Base-by-base conservation (phyloP, 495 filamentous ascomycete genomes). In the Tuber melanosporum region DNA sequence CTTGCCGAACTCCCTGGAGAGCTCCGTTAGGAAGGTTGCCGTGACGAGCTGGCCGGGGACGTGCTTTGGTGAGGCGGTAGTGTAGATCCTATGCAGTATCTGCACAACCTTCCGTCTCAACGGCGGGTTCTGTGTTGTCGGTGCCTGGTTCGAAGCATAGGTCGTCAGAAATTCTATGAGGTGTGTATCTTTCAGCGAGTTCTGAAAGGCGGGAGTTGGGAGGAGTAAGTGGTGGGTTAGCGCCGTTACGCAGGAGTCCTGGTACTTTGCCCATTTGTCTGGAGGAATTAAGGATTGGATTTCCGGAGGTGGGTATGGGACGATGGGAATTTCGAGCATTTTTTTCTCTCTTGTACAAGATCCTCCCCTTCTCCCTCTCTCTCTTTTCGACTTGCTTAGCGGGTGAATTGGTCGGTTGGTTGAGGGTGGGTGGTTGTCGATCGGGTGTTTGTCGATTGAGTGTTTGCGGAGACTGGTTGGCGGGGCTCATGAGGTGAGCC, bases 291-390 rank as follows among this genome's bases (percentile, higher is more conserved):
- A n/a, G 44, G 71, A 46, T 39, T 73, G 76, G 19, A 78, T 41
- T 10, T 73, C 32, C 5, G 72, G 45, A 3, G 75, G 70, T 3
- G 81, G 81, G 73, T 74, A 82, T 19, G 81, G 81, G 20, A 78
- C 81, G 45, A 83, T 77, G 12, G 81, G 77, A 39, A 81, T 75
- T 19, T 66, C 57, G 6, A 72, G 15, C 81, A 82, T 82, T 52
- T 73, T 72, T 49, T 26, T 39, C 43, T 43, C 39, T 71, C 20
- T 36, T 32, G 32, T 32, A 32, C 32, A 32, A 41, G 4, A 0
- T 62, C 15, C 3, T 44, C 5, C 26, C 22, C 6, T 44, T 3
- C 26, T 20, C 57, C 12, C 26, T 5, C 4, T 7, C 26, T 66
- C 26, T 62, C 52, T 26, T 15, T 62, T 1, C 4, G 2, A 3